phyloP scores from a whole-genome alignment of 2,329 filamentous ascomycete genomes.

The Colletotrichum tanaceti region DNA sequence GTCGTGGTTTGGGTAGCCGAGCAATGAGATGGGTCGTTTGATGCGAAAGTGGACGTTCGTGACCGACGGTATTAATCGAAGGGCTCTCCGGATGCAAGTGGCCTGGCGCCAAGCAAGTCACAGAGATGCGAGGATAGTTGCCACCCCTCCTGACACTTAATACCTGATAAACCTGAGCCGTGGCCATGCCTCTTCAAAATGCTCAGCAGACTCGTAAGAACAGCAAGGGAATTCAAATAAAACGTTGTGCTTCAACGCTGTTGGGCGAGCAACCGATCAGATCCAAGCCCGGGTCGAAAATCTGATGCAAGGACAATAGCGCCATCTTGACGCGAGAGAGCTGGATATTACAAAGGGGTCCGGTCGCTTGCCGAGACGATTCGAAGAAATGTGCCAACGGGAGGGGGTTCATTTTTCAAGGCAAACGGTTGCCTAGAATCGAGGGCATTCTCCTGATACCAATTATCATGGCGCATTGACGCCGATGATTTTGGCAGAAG shows the following conservation, averaged over 20 bases:
- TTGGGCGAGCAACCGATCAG: neutral
- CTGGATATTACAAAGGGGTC: slow-evolving; percentile 55
- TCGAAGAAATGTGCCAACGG: slow-evolving; percentile 56
- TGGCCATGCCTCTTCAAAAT: neutral
- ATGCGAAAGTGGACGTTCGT: neutral
- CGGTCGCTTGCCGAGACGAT: slow-evolving; percentile 57
- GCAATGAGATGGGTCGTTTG: slow-evolving; percentile 48
- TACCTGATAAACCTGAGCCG: slow-evolving; percentile 45
- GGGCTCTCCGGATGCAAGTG: slow-evolving; percentile 48
- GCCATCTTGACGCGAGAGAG: slow-evolving; percentile 53
- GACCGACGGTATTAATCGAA: slow-evolving; percentile 15
- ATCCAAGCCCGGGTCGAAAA: slow-evolving; percentile 58
- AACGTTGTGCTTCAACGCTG: neutral
- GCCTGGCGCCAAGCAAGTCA: slow-evolving; percentile 47
- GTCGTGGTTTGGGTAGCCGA: slow-evolving; percentile 61
- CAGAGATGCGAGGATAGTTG: slow-evolving; percentile 46
- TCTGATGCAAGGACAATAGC: slow-evolving; percentile 60
- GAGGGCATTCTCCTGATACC: slow-evolving; percentile 42
- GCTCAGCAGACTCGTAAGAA: neutral
- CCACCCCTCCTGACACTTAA: slow-evolving; percentile 49
- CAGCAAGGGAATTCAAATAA: slow-evolving; percentile 42
- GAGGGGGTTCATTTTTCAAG: slow-evolving; percentile 48
- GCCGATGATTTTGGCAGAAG: slow-evolving; percentile 43
- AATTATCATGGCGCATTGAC: no score
- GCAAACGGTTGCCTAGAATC: slow-evolving; percentile 63